phyloP scores from a whole-genome alignment of 768 basidiomycete genomes.

The Suillus variegatus region DNA sequence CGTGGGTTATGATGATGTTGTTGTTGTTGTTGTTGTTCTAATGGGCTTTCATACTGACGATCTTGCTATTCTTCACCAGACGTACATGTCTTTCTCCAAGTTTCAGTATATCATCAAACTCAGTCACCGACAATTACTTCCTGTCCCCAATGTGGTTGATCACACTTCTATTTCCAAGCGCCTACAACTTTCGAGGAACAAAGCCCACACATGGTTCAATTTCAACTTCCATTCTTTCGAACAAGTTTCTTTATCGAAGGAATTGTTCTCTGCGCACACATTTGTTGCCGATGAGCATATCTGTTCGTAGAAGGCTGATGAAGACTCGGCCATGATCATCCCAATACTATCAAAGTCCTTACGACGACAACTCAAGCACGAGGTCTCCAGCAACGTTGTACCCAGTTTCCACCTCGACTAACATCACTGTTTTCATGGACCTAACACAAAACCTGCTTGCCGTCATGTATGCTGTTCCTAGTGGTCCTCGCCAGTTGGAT shows the following conservation, averaged over 20 bases:
- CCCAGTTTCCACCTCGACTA: neutral
- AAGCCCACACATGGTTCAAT: too few relatives aligned
- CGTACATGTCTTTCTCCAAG: neutral
- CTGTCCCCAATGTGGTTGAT: neutral
- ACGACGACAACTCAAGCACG: neutral
- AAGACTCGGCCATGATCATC: neutral
- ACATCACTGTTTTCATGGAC: neutral
- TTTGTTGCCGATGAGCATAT: neutral
- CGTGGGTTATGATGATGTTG: too few relatives aligned
- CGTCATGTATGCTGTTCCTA: neutral
- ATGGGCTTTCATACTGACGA: too few relatives aligned
- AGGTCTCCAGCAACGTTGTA: neutral
- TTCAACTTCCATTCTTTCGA: too few relatives aligned
- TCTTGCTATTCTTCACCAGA: neutral
- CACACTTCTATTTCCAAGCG: neutral
- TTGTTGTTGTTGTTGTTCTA: too few relatives aligned
- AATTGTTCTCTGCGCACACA: neutral
- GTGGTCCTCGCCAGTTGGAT: neutral
- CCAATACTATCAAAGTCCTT: neutral
- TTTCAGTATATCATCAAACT: neutral
- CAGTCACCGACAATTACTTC: neutral
- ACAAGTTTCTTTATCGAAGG: too few relatives aligned
- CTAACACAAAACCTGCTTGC: neutral
- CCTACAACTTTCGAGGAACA: too few relatives aligned
- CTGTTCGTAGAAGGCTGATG: neutral